Conservation (phyloP, 1,139 yeast species). For the Suhomyces bolitotheri region DNA sequence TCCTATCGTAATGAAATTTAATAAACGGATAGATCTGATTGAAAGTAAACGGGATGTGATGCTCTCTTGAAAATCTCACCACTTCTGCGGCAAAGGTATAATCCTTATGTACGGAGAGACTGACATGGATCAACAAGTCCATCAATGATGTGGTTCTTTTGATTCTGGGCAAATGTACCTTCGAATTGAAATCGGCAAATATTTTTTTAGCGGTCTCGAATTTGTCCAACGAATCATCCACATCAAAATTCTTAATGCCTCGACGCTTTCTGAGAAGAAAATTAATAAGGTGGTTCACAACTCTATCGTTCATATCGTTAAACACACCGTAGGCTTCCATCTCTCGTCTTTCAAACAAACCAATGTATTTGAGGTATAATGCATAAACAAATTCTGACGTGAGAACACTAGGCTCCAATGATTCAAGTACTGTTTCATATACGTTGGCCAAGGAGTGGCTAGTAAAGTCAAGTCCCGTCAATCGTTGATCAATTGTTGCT, state of each 20-base stretch:
- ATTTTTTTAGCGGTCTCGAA: conserved; percentile 35
- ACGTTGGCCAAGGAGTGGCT: conserved; percentile 27
- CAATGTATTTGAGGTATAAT: conserved; percentile 25
- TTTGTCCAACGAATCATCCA: conserved; percentile 21
- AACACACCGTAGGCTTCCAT: not conserved
- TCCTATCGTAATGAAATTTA: conserved; percentile 34
- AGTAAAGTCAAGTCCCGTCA: conserved; percentile 28
- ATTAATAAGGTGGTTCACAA: conserved; percentile 32
- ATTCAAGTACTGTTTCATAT: conserved; percentile 28
- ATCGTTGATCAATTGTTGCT: conserved; percentile 34
- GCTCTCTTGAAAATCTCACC: conserved; percentile 27
- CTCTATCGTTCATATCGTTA: conserved; percentile 24
- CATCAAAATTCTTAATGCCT: conserved; percentile 19
- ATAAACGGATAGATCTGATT: conserved; percentile 46
- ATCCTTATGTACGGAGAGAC: conserved; percentile 35
- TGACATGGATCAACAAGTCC: conserved; percentile 34
- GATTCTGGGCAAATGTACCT: conserved; percentile 15
- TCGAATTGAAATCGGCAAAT: conserved; percentile 23
- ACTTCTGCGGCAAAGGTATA: conserved; percentile 35
- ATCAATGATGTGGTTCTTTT: conserved; percentile 25
- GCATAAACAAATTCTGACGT: conserved; percentile 21
- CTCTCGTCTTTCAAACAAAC: not conserved
- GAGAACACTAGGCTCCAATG: conserved; percentile 16
- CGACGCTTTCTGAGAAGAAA: conserved; percentile 29
- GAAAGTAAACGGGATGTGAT: conserved; percentile 38